Conservation (phyloP, 139 green algal species). For the Chlamydomonas eustigma region DNA sequence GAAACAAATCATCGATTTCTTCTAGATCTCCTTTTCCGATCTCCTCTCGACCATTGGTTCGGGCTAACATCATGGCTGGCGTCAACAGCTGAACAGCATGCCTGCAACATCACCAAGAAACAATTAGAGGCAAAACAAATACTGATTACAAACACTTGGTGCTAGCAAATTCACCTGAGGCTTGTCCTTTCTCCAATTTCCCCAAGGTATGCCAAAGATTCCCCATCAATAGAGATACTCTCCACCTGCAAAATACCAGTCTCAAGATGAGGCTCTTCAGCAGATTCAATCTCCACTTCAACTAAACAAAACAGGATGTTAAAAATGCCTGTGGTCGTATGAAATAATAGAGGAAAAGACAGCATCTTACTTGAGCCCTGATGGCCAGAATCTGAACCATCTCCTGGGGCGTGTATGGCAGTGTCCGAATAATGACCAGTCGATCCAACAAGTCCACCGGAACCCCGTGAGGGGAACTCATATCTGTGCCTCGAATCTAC, state of each 20-base stretch:
- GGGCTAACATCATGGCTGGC: slow-evolving; percentile 73
- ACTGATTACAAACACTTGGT: too few species aligned
- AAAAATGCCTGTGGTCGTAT: too few species aligned
- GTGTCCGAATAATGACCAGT: slow-evolving; percentile 97
- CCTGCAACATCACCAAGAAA: too few species aligned
- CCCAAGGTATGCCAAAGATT: slow-evolving; percentile 79
- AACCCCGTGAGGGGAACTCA: slow-evolving; percentile 87
- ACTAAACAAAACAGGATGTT: too few species aligned
- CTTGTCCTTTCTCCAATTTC: slow-evolving; percentile 82
- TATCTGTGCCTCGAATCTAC: slow-evolving; percentile 84
- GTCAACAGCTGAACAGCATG: slow-evolving; percentile 90
- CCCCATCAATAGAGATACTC: slow-evolving; percentile 84
- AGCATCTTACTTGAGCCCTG: slow-evolving; percentile 74
- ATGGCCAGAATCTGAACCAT: slow-evolving; percentile 90
- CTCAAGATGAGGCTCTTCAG: too few species aligned
- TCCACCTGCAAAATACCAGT: slow-evolving; percentile 81
- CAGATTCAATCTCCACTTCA: too few species aligned
- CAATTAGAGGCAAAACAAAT: too few species aligned
- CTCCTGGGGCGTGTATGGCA: slow-evolving; percentile 88
- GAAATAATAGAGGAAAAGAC: too few species aligned
- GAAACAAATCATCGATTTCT: slow-evolving; percentile 81
- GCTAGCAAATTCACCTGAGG: slow-evolving; percentile 53
- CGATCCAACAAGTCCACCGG: slow-evolving; percentile 96
- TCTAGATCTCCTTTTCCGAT: slow-evolving; percentile 66
- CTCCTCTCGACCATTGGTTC: slow-evolving; percentile 59